These are phyloP conservation scores for Lolium rigidum DNA, from an alignment of 176 grass and related monocot species.

Conservation along the genomic window DNA sequence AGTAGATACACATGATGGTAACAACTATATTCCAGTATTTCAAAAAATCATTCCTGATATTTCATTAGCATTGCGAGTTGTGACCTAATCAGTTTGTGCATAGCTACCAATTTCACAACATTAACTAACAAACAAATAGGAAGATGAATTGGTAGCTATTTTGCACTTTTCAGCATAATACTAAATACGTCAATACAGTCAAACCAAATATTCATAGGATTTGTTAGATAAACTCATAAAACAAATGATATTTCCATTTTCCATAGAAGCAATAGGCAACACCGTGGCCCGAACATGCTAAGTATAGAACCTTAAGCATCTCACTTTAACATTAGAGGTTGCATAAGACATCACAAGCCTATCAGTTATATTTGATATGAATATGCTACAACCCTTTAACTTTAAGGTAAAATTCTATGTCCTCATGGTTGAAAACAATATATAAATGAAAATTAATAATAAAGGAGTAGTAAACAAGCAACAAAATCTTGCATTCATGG, in stretches of 20 bases:
- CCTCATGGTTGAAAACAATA: constrained; percentile 2
- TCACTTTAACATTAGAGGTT: not conserved
- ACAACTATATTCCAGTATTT: not conserved
- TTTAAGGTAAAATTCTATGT: not conserved
- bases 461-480: not conserved
- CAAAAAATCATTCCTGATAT: not conserved
- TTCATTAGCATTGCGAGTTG: not conserved
- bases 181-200: not conserved
- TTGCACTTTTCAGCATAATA: not conserved
- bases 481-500: not conserved
- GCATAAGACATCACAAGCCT: constrained; percentile 17
- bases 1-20: not conserved
- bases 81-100: constrained; percentile 8
- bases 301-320: constrained; percentile 27
- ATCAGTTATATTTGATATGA: constrained; percentile 11
- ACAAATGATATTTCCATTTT: constrained; percentile 2
- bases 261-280: not conserved
- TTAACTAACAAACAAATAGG: not conserved
- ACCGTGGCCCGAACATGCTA: not conserved
- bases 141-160: not conserved
- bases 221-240: constrained; percentile 4
- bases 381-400: not conserved
- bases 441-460: not conserved
- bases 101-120: not conserved
- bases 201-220: not conserved